Conservation (phyloP, 163 green algal species). For the Prototheca stagnorum region DNA sequence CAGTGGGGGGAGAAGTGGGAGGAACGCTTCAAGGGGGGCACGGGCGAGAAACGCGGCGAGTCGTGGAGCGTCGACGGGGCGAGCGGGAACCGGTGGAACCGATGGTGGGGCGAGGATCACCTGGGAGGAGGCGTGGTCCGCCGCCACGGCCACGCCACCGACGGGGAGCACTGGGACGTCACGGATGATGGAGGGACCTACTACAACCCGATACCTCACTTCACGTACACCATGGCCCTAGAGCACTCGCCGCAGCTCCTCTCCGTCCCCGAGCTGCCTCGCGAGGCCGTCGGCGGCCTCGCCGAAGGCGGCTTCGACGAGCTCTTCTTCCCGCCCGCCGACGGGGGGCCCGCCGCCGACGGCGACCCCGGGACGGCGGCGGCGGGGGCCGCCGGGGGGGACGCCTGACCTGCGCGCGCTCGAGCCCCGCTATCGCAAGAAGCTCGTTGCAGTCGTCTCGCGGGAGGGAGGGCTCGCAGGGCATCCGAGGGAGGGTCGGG, state of each 20-base stretch:
- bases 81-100: slow-evolving; percentile 38
- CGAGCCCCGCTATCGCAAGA: no score
- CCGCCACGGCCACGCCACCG: slow-evolving; percentile 59
- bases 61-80: slow-evolving; percentile 31
- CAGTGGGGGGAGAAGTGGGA: slow-evolving; percentile 82
- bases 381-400: no score
- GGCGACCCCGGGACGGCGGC: no score
- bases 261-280: slow-evolving; percentile 22
- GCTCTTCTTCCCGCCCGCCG: neutral
- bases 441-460: no score
- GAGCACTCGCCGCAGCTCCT: slow-evolving; percentile 46
- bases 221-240: slow-evolving; percentile 51
- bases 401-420: no score
- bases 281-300: slow-evolving; percentile 4
- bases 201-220: slow-evolving; percentile 83
- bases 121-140: slow-evolving; percentile 49
- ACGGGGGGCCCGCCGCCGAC: no score
- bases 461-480: no score
- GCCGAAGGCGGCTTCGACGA: neutral
- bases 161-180: slow-evolving; percentile 63
- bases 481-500: no score
- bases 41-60: slow-evolving; percentile 51
- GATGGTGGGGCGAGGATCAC: slow-evolving; percentile 74
- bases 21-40: slow-evolving; percentile 64
- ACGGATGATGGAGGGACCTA: slow-evolving; percentile 71